Evolutionary conservation across 2,329 filamentous ascomycete genomes (phyloP).

Genomic region (Diplocarpon mali): DNA sequence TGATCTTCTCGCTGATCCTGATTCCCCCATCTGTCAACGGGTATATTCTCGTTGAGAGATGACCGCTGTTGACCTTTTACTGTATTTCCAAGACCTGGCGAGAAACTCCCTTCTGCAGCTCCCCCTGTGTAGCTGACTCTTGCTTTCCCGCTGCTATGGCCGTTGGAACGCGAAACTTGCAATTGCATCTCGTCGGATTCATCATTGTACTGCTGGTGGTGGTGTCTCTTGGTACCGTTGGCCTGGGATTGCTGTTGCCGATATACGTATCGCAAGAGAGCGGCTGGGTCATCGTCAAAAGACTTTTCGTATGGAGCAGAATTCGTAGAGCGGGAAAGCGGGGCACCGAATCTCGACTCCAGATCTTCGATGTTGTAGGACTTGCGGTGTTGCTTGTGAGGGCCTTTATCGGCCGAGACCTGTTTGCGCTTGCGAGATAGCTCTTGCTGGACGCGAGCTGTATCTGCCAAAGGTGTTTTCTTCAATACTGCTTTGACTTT

Average conservation of each 20-base stretch:
- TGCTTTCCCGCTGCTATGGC: not conserved
- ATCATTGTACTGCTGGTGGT: not conserved
- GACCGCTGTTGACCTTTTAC: not conserved
- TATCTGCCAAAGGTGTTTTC: no score
- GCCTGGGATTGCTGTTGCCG: conserved; percentile 6
- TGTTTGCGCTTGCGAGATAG: conserved; percentile 11
- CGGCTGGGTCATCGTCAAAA: conserved; percentile 3
- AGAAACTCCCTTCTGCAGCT: not conserved
- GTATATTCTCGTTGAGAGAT: not conserved
- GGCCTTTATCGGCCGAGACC: not conserved
- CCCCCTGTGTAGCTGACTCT: not conserved
- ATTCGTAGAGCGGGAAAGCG: not conserved
- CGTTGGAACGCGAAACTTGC: not conserved
- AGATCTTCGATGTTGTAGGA: not conserved
- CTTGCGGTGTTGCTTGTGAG: not conserved
- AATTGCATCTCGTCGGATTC: not conserved
- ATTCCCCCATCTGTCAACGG: not conserved
- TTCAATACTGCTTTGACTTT: not conserved
- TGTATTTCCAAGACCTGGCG: not conserved
- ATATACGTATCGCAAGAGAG: conserved; percentile 10
- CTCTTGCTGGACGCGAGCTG: no score
- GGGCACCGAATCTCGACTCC: not conserved
- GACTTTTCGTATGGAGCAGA: not conserved
- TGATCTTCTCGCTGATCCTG: not conserved
- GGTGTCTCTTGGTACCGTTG: conserved; percentile 10